Evolutionary conservation across 2,329 filamentous ascomycete species (phyloP).

Genomic region (Didymella pomorum): DNA sequence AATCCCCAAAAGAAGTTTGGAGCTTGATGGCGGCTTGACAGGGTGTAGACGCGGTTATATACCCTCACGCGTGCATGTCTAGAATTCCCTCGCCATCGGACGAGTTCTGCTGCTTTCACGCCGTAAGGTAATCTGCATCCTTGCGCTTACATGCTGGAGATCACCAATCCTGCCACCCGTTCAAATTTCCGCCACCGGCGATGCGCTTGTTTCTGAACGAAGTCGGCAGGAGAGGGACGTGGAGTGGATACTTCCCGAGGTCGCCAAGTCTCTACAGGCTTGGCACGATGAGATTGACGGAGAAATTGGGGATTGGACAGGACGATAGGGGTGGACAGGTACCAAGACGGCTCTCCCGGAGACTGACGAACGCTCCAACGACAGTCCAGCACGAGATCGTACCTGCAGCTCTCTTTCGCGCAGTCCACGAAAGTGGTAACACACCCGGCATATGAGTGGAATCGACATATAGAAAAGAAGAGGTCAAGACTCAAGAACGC

Average conservation of each 20-base stretch:
- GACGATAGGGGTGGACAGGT: constrained; percentile 5
- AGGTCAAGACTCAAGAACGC: background rate
- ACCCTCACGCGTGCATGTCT: constrained; percentile 5
- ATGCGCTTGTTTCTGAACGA: constrained; percentile 22
- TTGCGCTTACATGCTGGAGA: constrained; percentile 19
- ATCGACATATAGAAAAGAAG: background rate
- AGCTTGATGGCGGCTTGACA: constrained; percentile 17
- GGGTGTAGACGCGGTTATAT: constrained; percentile 13
- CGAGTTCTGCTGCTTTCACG: constrained; percentile 12
- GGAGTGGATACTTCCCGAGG: constrained; percentile 14
- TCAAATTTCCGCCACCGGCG: constrained; percentile 28
- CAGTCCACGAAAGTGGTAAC: background rate
- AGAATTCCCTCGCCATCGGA: constrained; percentile 11
- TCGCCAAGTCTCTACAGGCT: constrained; percentile 9
- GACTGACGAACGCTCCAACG: constrained; percentile 1
- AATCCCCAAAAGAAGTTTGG: constrained; percentile 8
- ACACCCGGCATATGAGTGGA: no score
- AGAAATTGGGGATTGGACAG: constrained; percentile 39
- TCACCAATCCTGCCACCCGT: constrained; percentile 17
- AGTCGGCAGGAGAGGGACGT: constrained; percentile 21
- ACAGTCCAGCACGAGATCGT: background rate
- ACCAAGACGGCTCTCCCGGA: constrained; percentile 2
- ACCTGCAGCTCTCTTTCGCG: background rate
- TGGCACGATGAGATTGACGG: constrained; percentile 22
- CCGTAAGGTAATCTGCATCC: constrained; percentile 26